A percentile compares a stretch with the other conserved stretches of the same genome.
Conservation (phyloP, 495 filamentous ascomycete genomes). For the Penicillium angulare region DNA sequence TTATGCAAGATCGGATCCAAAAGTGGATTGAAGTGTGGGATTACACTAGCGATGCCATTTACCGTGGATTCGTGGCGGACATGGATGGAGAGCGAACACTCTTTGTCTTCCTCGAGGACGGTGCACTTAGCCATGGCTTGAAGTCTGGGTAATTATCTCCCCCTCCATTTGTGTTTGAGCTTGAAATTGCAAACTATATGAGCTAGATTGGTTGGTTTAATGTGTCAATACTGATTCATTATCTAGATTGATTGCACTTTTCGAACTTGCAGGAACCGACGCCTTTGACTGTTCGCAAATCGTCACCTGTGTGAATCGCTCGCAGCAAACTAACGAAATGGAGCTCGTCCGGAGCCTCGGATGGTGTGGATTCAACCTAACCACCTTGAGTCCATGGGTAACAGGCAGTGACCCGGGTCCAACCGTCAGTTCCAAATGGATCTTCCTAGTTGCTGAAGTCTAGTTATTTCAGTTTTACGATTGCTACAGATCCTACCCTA, state of each 20-base stretch:
- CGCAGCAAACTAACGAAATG: slow-evolving; percentile 54
- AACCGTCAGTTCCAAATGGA: slow-evolving; percentile 67
- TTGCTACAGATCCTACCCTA: too few species aligned
- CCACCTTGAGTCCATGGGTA: slow-evolving; percentile 72
- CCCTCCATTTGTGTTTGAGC: too few species aligned
- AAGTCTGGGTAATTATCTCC: slow-evolving; percentile 75
- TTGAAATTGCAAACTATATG: too few species aligned
- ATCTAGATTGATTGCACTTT: slow-evolving; percentile 78
- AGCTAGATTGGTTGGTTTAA: too few species aligned
- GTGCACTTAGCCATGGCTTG: slow-evolving; percentile 66
- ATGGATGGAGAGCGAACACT: slow-evolving; percentile 64
- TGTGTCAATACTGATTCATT: neutral
- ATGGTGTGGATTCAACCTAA: slow-evolving; percentile 88
- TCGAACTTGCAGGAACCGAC: slow-evolving; percentile 73
- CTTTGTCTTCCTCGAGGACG: slow-evolving; percentile 83
- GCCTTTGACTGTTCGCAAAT: slow-evolving; percentile 72
- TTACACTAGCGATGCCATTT: slow-evolving; percentile 76
- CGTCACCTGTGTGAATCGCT: slow-evolving; percentile 76
- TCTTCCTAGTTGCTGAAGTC: slow-evolving; percentile 83
- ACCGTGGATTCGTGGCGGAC: slow-evolving; percentile 76
- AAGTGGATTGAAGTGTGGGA: slow-evolving; percentile 83
- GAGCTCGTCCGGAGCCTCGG: slow-evolving; percentile 75
- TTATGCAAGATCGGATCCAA: slow-evolving; percentile 38
- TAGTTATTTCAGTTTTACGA: neutral
- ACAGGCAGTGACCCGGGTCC: slow-evolving; percentile 45